A percentile compares a stretch with the other conserved stretches of the same genome.
Conservation (phyloP, 768 basidiomycete species). For the Panaeolus cyanescens region DNA sequence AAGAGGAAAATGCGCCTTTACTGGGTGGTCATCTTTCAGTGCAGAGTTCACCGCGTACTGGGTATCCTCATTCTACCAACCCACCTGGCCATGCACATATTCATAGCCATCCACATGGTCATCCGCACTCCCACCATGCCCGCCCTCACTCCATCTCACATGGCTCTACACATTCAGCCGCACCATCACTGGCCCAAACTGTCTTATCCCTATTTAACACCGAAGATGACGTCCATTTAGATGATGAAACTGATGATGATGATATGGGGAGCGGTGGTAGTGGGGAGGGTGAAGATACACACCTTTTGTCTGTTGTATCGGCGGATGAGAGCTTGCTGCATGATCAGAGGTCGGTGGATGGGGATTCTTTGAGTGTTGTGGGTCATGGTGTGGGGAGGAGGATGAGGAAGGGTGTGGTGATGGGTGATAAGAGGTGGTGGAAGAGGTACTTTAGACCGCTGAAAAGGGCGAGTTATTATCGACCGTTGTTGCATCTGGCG, state of each 20-base stretch:
- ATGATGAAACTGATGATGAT: slow-evolving; percentile 26
- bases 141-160: slow-evolving; percentile 61
- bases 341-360: neutral
- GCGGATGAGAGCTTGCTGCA: neutral
- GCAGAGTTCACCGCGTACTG: neutral
- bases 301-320: neutral
- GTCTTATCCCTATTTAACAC: slow-evolving; percentile 67
- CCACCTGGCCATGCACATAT: neutral
- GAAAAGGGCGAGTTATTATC: slow-evolving; percentile 55
- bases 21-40: neutral
- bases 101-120: slow-evolving; percentile 20
- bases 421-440: slow-evolving; percentile 42
- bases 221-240: slow-evolving; percentile 40
- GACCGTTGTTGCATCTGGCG: slow-evolving; percentile 66
- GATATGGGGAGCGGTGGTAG: neutral
- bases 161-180: slow-evolving; percentile 53
- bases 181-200: slow-evolving; percentile 70
- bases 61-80: neutral
- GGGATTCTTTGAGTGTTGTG: slow-evolving; percentile 6
- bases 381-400: slow-evolving; percentile 27
- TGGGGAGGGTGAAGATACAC: no score
- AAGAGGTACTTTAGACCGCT: slow-evolving; percentile 68
- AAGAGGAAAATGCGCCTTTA: slow-evolving; percentile 13
- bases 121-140: slow-evolving; percentile 23
- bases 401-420: slow-evolving; percentile 17